Percentiles rank a stretch among this genome's conserved stretches.
Conservation (phyloP, 352 stramenopile species). For the Phytophthora gonapodyides region DNA sequence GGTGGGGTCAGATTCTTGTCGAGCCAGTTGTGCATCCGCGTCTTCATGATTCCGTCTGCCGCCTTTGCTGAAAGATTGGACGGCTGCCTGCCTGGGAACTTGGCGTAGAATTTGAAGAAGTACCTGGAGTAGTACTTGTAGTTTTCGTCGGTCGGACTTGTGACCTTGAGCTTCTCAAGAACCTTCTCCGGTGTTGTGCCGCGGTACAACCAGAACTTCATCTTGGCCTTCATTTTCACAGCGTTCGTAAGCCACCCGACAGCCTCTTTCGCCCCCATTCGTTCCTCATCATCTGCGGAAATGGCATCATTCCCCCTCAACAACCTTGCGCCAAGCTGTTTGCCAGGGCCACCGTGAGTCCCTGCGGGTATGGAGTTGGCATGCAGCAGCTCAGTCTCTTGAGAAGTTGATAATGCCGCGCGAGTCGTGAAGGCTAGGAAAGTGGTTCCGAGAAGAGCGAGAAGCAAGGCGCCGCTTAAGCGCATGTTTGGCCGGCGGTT, state of each 20-base stretch:
- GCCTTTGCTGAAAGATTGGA: constrained; percentile 7
- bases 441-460: background rate
- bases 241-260: constrained; percentile 2
- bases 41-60: constrained; percentile 19
- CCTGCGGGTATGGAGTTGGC: background rate
- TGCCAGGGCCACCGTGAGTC: background rate
- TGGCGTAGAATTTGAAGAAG: constrained; percentile 28
- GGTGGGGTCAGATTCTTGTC: constrained; percentile 9
- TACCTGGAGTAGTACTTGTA: constrained; percentile 33
- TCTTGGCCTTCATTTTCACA: constrained; percentile 16
- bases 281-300: constrained; percentile 2
- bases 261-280: constrained; percentile 1
- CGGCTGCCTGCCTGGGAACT: constrained; percentile 12
- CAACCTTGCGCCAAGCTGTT: background rate
- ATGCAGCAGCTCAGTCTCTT: no score
- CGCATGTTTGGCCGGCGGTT: background rate
- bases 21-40: constrained; percentile 10
- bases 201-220: constrained; percentile 16
- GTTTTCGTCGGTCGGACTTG: constrained; percentile 14
- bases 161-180: constrained; percentile 19
- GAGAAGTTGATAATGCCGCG: no score
- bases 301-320: background rate
- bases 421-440: background rate
- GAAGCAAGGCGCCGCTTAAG: background rate
- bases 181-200: constrained; percentile 10